Base-by-base conservation (phyloP, 495 filamentous ascomycete species). In the Neurospora sp. region DNA sequence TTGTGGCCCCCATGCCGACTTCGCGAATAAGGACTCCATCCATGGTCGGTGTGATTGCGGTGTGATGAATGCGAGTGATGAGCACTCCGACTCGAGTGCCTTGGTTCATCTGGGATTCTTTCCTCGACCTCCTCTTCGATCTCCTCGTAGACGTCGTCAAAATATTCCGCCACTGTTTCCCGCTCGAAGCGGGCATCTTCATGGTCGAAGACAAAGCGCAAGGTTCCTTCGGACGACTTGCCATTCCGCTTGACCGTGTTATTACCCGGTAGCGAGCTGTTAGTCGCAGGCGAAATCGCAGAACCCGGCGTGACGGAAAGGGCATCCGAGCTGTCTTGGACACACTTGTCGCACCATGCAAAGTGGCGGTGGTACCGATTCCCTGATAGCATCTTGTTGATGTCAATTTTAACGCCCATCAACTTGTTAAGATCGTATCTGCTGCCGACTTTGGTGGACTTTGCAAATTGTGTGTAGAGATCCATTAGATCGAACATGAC, bases 141-240 rank as follows among this genome's bases (percentile, higher is more conserved):
- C 79, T 96, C 92, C 75, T 96, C 93, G 79, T 90, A 90, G 76
- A 94, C 92, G 40, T 90, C 89, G 72, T 88, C 88, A 78, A 90
- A 92, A 78, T 89, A 92, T 71, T 88, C 84, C 12, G 86, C 84
- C 12, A 96, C 91, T 8, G 85, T 81, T 17, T 85, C 83, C 75
- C 88, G 88, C 83, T 99, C 96, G 22, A 83, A 85, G 44, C 85
- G 86, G 14, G 93, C 95, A 70, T 91, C 86, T 61, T 88, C 89
- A 14, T 91, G 87, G 77, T 98, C 93, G 39, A 98, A 89, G 84
- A 97, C 93, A 78, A 97, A 99, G 14, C 96, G 90, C 39, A 96
- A 87, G 1, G 96, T 97, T 9, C 91, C 92, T 31, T 93, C 90
- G 40, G 88, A 85, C 65, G 88, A 87, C 69, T 90, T 87, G 22